Conservation (phyloP, 257 asterid genomes). For the Solanum tarijense region DNA sequence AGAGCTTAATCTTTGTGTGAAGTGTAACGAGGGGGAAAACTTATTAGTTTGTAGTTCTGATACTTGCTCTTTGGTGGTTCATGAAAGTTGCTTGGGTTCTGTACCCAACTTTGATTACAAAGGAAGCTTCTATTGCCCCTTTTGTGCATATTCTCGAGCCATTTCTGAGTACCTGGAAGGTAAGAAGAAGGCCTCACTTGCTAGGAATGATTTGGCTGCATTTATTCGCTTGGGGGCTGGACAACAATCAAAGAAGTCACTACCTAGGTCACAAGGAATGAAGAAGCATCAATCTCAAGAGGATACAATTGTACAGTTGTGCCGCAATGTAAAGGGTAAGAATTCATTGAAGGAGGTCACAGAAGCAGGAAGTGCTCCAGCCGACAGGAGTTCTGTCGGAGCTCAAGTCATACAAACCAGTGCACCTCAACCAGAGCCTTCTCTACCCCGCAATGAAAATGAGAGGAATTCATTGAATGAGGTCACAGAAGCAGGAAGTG, state of each 20-base stretch:
- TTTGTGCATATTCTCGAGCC: conserved; percentile 68
- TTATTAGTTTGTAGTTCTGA: conserved; percentile 38
- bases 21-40: conserved; percentile 37
- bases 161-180: conserved; percentile 32
- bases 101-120: conserved; percentile 25
- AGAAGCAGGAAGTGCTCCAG: neutral
- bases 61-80: conserved; percentile 45
- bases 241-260: conserved; percentile 9
- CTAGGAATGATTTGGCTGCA: conserved; percentile 41
- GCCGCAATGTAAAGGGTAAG: neutral
- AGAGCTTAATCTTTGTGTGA: conserved; percentile 35
- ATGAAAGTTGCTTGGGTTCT: conserved; percentile 51
- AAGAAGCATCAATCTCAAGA: neutral
- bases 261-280: neutral
- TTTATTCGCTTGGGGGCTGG: conserved; percentile 26
- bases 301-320: neutral
- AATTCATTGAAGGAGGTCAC: neutral
- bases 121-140: conserved; percentile 55
- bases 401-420: neutral
- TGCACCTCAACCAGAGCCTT: neutral
- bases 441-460: neutral
- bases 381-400: neutral
- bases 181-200: conserved; percentile 32
- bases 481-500: neutral
- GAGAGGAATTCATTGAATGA: neutral